A percentile compares a stretch with the other conserved stretches of the same genome.
Evolutionary conservation across 768 basidiomycete species (phyloP).

Genomic region (Boletus speciosus): DNA sequence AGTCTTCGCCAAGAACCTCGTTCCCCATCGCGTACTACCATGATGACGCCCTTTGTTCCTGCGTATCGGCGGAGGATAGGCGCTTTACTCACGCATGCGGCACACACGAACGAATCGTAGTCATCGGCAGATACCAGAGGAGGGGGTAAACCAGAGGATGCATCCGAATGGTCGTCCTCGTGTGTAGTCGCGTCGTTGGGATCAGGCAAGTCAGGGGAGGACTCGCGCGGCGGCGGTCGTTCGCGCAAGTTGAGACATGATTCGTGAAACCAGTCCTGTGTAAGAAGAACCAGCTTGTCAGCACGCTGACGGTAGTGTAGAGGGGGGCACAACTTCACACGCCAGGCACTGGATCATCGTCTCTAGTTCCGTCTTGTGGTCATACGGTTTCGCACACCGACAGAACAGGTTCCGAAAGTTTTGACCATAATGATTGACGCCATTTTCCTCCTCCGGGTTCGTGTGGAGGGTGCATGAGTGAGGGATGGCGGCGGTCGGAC

Average conservation of each 20-base stretch:
- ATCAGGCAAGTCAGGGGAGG: constrained; percentile 27
- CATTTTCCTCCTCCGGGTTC: constrained; percentile 51
- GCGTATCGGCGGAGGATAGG: constrained; percentile 56
- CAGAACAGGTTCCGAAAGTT: constrained; percentile 75
- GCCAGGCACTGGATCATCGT: constrained; percentile 87
- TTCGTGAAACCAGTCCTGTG: constrained; percentile 88
- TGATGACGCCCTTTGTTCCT: constrained; percentile 62
- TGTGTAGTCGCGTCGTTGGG: constrained; percentile 11
- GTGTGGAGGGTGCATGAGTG: constrained; percentile 65
- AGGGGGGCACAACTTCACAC: constrained; percentile 58
- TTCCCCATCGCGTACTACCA: constrained; percentile 56
- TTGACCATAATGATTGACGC: constrained; percentile 61
- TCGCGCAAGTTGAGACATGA: constrained; percentile 80
- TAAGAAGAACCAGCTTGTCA: constrained; percentile 3
- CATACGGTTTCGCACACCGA: constrained; percentile 68
- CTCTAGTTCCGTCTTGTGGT: constrained; percentile 69
- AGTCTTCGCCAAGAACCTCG: constrained; percentile 52
- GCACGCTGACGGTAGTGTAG: neutral
- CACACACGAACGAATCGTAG: constrained; percentile 77
- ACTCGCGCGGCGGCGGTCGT: constrained; percentile 49
- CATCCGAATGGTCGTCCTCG: constrained; percentile 55
- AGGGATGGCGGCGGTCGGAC: constrained; percentile 62
- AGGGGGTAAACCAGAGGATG: constrained; percentile 62
- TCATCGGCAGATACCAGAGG: constrained; percentile 63
- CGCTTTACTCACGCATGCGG: constrained; percentile 57